Evolutionary conservation across 2,329 filamentous ascomycete genomes (phyloP).

Genomic region (Chaetomium sp.): DNA sequence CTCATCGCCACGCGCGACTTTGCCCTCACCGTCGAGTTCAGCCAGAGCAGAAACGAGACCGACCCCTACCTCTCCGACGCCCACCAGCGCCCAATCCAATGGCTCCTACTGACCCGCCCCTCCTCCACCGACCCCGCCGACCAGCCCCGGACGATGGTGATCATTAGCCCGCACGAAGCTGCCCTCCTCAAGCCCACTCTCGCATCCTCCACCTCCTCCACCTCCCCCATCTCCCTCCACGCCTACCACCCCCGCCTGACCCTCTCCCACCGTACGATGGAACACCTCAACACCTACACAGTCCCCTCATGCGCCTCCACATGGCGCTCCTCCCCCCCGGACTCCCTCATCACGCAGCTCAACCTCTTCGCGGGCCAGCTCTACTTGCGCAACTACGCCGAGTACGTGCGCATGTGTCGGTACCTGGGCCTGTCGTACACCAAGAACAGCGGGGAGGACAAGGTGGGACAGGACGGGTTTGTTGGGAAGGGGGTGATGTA

Average conservation of each 20-base stretch:
- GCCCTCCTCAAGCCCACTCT: conserved; percentile 42
- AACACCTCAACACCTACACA: conserved; percentile 15
- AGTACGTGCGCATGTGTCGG: conserved; percentile 49
- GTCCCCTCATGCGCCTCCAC: conserved; percentile 14
- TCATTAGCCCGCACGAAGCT: conserved; percentile 58
- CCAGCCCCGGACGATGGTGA: conserved; percentile 38
- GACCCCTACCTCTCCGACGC: background rate
- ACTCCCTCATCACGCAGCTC: conserved; percentile 40
- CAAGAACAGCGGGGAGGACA: conserved; percentile 15
- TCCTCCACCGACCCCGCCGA: no score
- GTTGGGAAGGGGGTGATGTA: no score
- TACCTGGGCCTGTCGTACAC: conserved; percentile 43
- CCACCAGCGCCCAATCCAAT: conserved; percentile 49
- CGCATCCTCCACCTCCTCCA: conserved; percentile 32
- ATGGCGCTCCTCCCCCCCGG: conserved; percentile 36
- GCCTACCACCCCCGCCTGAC: conserved; percentile 17
- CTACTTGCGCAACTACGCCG: conserved; percentile 47
- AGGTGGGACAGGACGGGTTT: conserved; percentile 31
- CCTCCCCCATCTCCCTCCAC: conserved; percentile 25
- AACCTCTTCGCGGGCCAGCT: conserved; percentile 64
- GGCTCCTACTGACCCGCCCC: conserved; percentile 37
- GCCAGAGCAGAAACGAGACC: no score
- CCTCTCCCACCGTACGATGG: conserved; percentile 15
- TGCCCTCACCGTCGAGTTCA: conserved; percentile 34
- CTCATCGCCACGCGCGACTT: conserved; percentile 48